A percentile compares a stretch with the other conserved stretches of the same genome.
Evolutionary conservation across 768 basidiomycete species (phyloP).

Genomic region (Neoboletus brunneissimus): DNA sequence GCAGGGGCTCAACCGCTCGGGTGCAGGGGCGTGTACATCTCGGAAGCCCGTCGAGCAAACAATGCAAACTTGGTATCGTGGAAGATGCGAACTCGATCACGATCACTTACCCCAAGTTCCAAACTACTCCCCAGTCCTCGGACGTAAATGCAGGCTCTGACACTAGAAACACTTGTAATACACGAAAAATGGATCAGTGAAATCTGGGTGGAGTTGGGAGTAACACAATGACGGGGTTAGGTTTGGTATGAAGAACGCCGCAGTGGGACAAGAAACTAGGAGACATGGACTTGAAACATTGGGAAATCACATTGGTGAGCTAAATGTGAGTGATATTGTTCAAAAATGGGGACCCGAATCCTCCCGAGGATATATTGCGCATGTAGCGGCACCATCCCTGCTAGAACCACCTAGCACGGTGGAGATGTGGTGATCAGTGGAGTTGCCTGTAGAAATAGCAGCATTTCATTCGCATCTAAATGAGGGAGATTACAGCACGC

Average conservation of each 20-base stretch:
- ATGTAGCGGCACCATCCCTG: background rate
- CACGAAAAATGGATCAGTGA: background rate
- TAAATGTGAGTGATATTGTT: slow-evolving; percentile 13
- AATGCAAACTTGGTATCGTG: background rate
- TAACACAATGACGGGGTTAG: background rate
- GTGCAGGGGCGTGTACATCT: background rate
- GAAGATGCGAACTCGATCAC: background rate
- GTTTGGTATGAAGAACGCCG: background rate
- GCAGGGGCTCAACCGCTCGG: background rate
- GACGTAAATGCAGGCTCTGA: background rate
- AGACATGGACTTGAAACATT: background rate
- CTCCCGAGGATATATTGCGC: slow-evolving; percentile 5
- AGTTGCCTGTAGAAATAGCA: background rate
- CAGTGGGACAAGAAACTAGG: background rate
- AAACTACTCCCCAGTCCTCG: background rate
- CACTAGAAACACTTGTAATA: slow-evolving; percentile 9
- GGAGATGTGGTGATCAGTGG: background rate
- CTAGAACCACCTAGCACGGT: background rate
- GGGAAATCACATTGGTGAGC: background rate
- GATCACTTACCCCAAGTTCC: background rate
- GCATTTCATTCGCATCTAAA: slow-evolving; percentile 10
- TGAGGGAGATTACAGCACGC: slow-evolving; percentile 2
- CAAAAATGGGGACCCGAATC: background rate
- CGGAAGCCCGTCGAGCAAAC: background rate
- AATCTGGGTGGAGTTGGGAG: background rate